Conservation (phyloP, 202 grass and related monocot species). For the Hordeum pubiflorum region DNA sequence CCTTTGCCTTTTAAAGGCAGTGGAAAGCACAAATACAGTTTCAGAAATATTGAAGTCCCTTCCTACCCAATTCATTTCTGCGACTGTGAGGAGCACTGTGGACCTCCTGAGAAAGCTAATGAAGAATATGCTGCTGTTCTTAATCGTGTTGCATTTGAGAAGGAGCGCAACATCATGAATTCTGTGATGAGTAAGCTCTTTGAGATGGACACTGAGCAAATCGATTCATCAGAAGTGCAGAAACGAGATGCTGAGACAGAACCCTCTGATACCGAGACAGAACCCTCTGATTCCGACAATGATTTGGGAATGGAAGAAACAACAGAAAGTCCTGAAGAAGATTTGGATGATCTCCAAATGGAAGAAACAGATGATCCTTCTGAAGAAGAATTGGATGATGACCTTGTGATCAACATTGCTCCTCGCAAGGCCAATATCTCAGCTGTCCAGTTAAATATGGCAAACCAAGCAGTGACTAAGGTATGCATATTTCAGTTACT, state of each 20-base stretch:
- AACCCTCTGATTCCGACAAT: slow-evolving; percentile 9
- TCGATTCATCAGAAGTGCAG: slow-evolving; percentile 25
- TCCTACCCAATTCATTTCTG: slow-evolving; percentile 89
- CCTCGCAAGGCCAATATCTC: slow-evolving; percentile 38
- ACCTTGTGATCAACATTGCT: slow-evolving; percentile 83
- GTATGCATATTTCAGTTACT: slow-evolving; percentile 32
- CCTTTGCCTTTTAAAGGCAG: slow-evolving; percentile 74
- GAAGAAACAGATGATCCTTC: slow-evolving; percentile 36
- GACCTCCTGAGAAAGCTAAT: slow-evolving; percentile 57
- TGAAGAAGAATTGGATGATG: slow-evolving; percentile 72
- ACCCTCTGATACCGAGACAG: not conserved
- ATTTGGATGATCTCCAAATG: slow-evolving; percentile 40
- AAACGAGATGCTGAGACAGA: slow-evolving; percentile 1
- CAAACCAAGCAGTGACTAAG: slow-evolving; percentile 21
- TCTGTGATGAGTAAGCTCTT: slow-evolving; percentile 86
- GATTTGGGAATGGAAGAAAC: slow-evolving; percentile 21
- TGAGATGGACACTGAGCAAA: slow-evolving; percentile 40
- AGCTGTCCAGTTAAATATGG: slow-evolving; percentile 26
- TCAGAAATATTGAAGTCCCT: slow-evolving; percentile 66
- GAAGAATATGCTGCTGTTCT: slow-evolving; percentile 57
- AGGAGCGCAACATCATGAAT: slow-evolving; percentile 76
- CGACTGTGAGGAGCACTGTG: slow-evolving; percentile 94
- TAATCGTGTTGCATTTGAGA: slow-evolving; percentile 59
- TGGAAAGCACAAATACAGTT: slow-evolving; percentile 97
- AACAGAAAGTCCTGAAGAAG: slow-evolving; percentile 36